phyloP scores from a whole-genome alignment of 1,284 basidiomycete species.

The Puccinia novopanici region DNA sequence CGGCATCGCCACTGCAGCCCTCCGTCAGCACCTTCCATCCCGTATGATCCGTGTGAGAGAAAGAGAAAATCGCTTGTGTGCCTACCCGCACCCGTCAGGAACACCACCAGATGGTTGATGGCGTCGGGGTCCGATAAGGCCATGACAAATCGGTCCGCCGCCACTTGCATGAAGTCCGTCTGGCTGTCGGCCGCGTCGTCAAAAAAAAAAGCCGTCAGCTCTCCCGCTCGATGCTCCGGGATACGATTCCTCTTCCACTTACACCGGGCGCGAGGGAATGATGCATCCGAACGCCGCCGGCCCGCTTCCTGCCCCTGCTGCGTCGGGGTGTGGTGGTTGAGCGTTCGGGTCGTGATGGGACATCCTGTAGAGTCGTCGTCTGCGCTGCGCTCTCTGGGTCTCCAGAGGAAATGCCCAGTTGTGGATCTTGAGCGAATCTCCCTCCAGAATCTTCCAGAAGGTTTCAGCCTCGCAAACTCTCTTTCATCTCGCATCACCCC shows the following conservation, averaged over 20 bases:
- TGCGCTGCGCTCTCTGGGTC: no score
- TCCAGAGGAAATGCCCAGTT: no score
- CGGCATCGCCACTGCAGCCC: slow-evolving; percentile 77
- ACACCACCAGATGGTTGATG: slow-evolving; percentile 87
- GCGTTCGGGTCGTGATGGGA: background rate
- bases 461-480: no score
- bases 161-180: slow-evolving; percentile 15
- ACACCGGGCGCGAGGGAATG: slow-evolving; percentile 46
- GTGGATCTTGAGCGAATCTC: no score
- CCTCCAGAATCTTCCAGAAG: no score
- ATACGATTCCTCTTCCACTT: no score
- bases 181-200: background rate
- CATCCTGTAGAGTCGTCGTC: no score
- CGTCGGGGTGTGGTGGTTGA: background rate
- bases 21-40: slow-evolving; percentile 25
- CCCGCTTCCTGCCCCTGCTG: no score
- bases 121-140: slow-evolving; percentile 73
- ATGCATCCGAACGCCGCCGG: slow-evolving; percentile 43
- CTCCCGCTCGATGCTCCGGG: no score
- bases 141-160: slow-evolving; percentile 66
- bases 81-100: slow-evolving; percentile 77
- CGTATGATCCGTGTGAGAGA: background rate
- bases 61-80: background rate
- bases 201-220: no score
- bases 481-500: no score